Evolutionary conservation across 1,139 yeast genomes (phyloP).

Genomic region (Hansenula sp.): DNA sequence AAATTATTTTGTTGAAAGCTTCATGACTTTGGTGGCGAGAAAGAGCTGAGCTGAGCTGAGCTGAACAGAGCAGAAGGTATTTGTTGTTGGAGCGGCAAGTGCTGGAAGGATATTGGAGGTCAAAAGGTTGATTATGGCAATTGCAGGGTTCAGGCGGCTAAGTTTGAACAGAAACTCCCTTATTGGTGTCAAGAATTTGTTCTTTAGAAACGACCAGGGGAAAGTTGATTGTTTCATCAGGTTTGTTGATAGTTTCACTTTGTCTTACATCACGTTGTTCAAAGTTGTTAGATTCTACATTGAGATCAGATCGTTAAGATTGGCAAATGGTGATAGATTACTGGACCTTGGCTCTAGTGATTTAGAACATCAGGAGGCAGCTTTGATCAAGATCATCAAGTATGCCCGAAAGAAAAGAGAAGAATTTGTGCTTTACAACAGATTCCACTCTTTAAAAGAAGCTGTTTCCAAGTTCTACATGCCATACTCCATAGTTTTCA

Average conservation of each 20-base stretch:
- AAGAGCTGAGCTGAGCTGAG: too few relatives aligned
- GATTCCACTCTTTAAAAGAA: background rate
- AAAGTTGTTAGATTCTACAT: conserved; percentile 1
- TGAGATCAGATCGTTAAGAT: background rate
- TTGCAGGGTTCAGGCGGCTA: background rate
- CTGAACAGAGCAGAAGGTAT: too few relatives aligned
- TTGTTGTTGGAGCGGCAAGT: too few relatives aligned
- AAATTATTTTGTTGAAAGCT: too few relatives aligned
- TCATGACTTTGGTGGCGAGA: too few relatives aligned
- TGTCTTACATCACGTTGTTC: background rate
- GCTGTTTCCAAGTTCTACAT: background rate
- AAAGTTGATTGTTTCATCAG: background rate
- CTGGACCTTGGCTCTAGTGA: background rate
- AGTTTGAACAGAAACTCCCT: background rate
- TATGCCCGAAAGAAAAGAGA: background rate
- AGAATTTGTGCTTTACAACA: background rate
- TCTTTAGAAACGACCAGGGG: background rate
- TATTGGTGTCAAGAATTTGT: background rate
- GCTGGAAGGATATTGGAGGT: too few relatives aligned
- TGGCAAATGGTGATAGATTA: background rate
- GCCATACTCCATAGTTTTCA: background rate
- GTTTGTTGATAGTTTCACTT: background rate
- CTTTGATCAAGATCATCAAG: background rate
- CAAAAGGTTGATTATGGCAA: background rate
- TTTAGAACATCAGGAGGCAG: background rate